Percentiles rank a stretch among this genome's conserved stretches.
Evolutionary conservation across 176 grass and related monocot genomes (phyloP).

Genomic region (Juncus effusus): DNA sequence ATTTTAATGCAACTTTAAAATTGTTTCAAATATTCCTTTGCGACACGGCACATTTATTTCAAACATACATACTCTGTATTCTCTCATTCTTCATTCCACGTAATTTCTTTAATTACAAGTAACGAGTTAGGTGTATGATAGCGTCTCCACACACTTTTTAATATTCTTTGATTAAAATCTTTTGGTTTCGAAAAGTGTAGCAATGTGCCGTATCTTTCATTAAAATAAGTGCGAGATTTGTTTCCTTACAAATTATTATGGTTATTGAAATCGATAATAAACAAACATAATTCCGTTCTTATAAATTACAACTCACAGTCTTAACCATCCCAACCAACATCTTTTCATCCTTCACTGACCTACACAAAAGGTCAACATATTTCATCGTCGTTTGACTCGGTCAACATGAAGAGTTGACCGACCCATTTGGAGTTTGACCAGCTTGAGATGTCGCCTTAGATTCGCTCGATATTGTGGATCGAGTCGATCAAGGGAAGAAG

Average conservation of each 20-base stretch:
- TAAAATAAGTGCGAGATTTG: constrained; percentile 3
- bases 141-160: too few relatives aligned
- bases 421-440: constrained; percentile 53
- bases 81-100: too few relatives aligned
- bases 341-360: constrained; percentile 41
- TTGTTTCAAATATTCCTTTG: background rate
- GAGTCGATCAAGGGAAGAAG: constrained; percentile 62
- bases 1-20: constrained; percentile 11
- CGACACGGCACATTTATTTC: constrained; percentile 25
- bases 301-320: constrained; percentile 28
- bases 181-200: too few relatives aligned
- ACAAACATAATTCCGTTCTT: too few relatives aligned
- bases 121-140: constrained; percentile 15
- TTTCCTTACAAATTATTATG: background rate
- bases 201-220: constrained; percentile 12
- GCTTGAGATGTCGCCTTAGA: constrained; percentile 47
- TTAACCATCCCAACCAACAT: constrained; percentile 59
- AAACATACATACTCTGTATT: background rate
- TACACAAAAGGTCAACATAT: constrained; percentile 70
- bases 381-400: constrained; percentile 82
- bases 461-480: constrained; percentile 48
- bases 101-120: too few relatives aligned
- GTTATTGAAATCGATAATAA: background rate
- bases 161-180: too few relatives aligned
- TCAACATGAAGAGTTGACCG: constrained; percentile 41